Conservation (phyloP, 352 stramenopile species). For the Aphanomyces cochlioides region DNA sequence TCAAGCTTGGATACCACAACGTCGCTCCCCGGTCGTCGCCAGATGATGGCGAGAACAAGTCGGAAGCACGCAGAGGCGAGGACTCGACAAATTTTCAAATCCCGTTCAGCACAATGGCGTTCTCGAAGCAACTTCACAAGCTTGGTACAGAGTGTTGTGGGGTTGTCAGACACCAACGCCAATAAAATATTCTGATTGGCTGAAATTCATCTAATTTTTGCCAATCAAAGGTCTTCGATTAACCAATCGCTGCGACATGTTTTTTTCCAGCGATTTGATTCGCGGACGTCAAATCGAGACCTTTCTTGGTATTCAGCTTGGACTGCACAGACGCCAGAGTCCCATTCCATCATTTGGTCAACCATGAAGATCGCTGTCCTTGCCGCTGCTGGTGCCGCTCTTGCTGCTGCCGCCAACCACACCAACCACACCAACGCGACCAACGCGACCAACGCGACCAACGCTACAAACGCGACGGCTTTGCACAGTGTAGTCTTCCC, state of each 20-base stretch:
- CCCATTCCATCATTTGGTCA: conserved; percentile 9
- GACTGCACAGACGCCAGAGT: neutral
- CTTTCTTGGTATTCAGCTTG: neutral
- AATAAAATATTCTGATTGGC: no score
- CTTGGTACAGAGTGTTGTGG: conserved; percentile 3
- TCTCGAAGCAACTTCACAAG: neutral
- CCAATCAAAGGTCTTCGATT: conserved; percentile 16
- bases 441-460: neutral
- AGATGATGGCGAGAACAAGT: no score
- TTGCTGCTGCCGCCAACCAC: neutral
- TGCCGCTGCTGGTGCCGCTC: neutral
- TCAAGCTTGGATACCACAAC: no score
- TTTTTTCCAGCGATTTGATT: conserved; percentile 8
- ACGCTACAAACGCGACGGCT: neutral
- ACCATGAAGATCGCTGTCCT: neutral
- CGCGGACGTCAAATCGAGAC: conserved; percentile 4
- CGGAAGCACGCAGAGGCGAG: no score
- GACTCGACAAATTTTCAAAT: no score
- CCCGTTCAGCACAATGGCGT: no score
- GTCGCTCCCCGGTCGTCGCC: no score
- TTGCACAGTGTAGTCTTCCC: neutral
- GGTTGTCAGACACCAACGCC: neutral
- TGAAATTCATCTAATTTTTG: neutral
- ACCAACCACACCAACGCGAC: neutral
- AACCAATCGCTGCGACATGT: neutral